These are phyloP conservation scores for Cubamyces sp. DNA, from an alignment of 768 basidiomycete genomes.

Conservation along the genomic window DNA sequence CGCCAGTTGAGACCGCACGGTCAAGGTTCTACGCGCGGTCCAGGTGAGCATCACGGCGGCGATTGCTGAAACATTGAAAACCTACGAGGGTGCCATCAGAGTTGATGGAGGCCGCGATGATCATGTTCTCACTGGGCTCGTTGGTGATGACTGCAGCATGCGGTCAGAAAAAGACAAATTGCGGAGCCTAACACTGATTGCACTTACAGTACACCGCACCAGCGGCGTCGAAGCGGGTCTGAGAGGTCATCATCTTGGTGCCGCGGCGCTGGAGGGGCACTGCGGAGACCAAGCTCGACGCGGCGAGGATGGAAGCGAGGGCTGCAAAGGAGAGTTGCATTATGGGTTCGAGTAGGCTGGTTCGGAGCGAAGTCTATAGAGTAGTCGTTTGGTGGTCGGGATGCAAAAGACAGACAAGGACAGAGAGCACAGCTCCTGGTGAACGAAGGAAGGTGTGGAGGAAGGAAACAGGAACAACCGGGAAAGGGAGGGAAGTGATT, in stretches of 20 bases:
- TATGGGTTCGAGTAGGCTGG: background rate
- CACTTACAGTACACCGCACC: conserved; percentile 23
- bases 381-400: background rate
- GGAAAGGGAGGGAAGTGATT: conserved; percentile 9
- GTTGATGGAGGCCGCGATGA: conserved; percentile 47
- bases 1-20: conserved; percentile 25
- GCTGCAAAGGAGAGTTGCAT: conserved; percentile 17
- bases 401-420: background rate
- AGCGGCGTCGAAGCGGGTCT: conserved; percentile 13
- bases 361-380: background rate
- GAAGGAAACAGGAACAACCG: conserved; percentile 4
- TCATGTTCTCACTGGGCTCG: conserved; percentile 47
- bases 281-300: conserved; percentile 15
- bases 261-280: conserved; percentile 14
- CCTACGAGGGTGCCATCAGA: conserved; percentile 46
- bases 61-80: background rate
- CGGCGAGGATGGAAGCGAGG: conserved; percentile 15
- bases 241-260: conserved; percentile 18
- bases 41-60: background rate
- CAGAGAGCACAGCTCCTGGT: conserved; percentile 22
- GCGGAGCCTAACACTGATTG: background rate
- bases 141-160: conserved; percentile 50
- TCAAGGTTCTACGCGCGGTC: conserved; percentile 20
- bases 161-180: background rate
- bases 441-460: conserved; percentile 2